Evolutionary conservation across 345 rosid genomes (phyloP).

Genomic region (Hibiscus tridactylites): DNA sequence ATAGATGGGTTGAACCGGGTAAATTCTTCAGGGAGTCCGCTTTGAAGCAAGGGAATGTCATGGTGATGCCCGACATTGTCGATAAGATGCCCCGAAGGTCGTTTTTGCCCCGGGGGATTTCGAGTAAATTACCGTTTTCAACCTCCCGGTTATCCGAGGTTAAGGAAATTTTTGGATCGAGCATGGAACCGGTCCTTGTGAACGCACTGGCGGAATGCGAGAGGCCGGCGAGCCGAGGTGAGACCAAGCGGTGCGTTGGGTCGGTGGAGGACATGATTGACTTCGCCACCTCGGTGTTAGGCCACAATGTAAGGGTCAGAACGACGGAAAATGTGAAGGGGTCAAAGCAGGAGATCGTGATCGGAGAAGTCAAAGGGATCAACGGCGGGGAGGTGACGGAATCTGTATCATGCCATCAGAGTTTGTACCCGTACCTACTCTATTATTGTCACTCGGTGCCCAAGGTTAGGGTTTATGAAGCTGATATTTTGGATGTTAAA

Average conservation of each 20-base stretch:
- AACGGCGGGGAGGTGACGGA: slow-evolving; percentile 45
- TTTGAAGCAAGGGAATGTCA: slow-evolving; percentile 37
- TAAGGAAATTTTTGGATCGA: slow-evolving; percentile 36
- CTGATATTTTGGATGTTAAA: slow-evolving; percentile 36
- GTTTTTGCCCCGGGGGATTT: slow-evolving; percentile 52
- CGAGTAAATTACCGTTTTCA: slow-evolving; percentile 49
- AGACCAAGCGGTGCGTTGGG: slow-evolving; percentile 57
- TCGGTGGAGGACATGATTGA: slow-evolving; percentile 70
- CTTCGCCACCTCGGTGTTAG: slow-evolving; percentile 43
- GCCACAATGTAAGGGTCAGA: slow-evolving; percentile 28
- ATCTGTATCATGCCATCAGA: slow-evolving; percentile 78
- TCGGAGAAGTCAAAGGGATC: slow-evolving; percentile 45
- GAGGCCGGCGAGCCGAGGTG: slow-evolving; percentile 51
- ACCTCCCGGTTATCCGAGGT: slow-evolving; percentile 16
- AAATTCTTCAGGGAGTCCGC: slow-evolving; percentile 57
- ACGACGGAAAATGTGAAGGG: slow-evolving; percentile 43
- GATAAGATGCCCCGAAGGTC: slow-evolving; percentile 73
- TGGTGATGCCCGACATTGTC: slow-evolving; percentile 59
- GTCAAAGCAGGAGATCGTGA: slow-evolving; percentile 30
- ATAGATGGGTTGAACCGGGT: slow-evolving; percentile 50
- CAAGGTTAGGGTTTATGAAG: slow-evolving; percentile 56
- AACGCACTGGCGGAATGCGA: slow-evolving; percentile 53
- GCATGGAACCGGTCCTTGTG: slow-evolving; percentile 34
- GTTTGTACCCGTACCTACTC: slow-evolving; percentile 56
- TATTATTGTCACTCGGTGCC: slow-evolving; percentile 81